Base-by-base conservation (phyloP, 768 basidiomycete species). In the Mycena epipterygia region DNA sequence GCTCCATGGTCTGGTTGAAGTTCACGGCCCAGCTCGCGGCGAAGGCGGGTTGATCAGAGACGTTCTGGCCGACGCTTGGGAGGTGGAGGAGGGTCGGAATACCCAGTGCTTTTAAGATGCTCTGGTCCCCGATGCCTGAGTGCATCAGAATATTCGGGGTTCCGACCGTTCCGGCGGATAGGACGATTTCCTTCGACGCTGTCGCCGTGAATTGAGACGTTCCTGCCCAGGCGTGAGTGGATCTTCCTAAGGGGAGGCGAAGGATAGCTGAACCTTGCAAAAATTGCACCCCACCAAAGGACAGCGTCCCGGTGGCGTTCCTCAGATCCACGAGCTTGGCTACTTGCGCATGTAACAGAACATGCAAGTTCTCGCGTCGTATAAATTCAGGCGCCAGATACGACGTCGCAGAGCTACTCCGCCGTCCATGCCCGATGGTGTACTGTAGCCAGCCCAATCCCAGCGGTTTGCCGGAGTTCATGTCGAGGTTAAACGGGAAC, bases 101-200 rank as follows among this genome's bases (percentile, higher is more conserved):
- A 2, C 64, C 64, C 5, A 57, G n/a, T 2, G 33, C 21, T 7
- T 29, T 25, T n/a, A 70, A 63, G 14, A 21, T 51, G 27, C 17
- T 51, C 11, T 14, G 11, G 29, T 70, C 46, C 9, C 76, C 76
- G 37, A 77, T 73, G 41, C 73, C 73, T 5, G 73, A 73, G 1
- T 59, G 39, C 57, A 74, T 39, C 12, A 74, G 56, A 39, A 74
- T 62, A n/a, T 53, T 30, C 23, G 80, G 76, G 6, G 79, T 80
- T 12, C 77, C 78, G 58, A 81, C 68, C 4, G 78, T 61, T 14
- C 81, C 81, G 13, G 78, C 80, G 6, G 80, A 80, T 16, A 82
- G 68, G 32, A 82, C 78, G 48, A 82, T 60, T 41, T 82, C 81
- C 37, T 77, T 79, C 6, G 19, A 27, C 2, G 81, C 81, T 11